phyloP scores from a whole-genome alignment of 345 rosid species.

The Pugionium cornutum region DNA sequence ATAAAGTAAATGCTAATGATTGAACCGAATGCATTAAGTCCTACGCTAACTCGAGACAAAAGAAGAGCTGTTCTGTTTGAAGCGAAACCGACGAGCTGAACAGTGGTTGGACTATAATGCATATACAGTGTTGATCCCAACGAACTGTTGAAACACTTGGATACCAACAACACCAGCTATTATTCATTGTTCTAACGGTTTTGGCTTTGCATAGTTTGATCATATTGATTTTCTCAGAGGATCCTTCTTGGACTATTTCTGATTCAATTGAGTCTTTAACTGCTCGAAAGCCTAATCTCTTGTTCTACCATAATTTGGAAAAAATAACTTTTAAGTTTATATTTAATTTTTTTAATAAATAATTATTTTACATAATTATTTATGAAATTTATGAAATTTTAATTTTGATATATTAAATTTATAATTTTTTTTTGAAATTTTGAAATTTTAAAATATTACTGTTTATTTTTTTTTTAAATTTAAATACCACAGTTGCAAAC shows the following conservation, averaged over 20 bases:
- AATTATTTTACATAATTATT: too few relatives aligned
- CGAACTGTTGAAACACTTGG: constrained; percentile 78
- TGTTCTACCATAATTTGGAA: constrained; percentile 40
- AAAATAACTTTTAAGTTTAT: too few relatives aligned
- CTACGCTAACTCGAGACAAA: constrained; percentile 67
- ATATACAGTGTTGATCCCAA: too few relatives aligned
- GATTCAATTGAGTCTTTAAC: constrained; percentile 66
- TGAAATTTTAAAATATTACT: too few relatives aligned
- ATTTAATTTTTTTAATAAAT: too few relatives aligned
- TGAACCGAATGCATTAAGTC: constrained; percentile 75
- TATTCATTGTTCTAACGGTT: constrained; percentile 73
- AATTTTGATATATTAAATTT: too few relatives aligned
- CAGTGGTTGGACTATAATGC: constrained; percentile 46
- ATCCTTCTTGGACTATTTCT: constrained; percentile 58
- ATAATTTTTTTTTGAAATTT: too few relatives aligned
- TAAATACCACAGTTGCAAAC: too few relatives aligned
- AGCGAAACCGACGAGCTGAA: constrained; percentile 83
- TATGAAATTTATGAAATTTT: too few relatives aligned
- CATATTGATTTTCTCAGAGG: constrained; percentile 56
- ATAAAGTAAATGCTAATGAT: constrained; percentile 69
- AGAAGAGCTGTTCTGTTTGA: constrained; percentile 81
- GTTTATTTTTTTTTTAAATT: too few relatives aligned
- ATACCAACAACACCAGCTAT: constrained; percentile 75
- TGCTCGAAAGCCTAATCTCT: constrained; percentile 50
- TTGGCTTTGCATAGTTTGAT: constrained; percentile 53